Conservation (phyloP, 2,329 filamentous ascomycete species). For the Stemphylium vesicarium region DNA sequence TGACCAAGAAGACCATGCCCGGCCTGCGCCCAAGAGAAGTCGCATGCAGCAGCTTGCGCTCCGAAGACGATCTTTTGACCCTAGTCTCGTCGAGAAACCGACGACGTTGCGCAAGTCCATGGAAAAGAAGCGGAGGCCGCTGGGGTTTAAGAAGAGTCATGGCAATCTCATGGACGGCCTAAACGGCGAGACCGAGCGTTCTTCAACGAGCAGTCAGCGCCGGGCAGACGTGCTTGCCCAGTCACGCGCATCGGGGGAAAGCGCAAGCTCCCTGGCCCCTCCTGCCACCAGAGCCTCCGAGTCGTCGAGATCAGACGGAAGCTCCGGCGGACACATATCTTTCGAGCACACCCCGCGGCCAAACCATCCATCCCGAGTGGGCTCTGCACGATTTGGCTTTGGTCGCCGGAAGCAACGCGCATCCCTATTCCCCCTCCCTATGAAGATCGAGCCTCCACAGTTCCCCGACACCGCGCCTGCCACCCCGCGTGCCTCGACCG, state of each 20-base stretch:
- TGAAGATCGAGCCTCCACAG: conserved; percentile 66
- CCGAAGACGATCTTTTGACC: conserved; percentile 48
- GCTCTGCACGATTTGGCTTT: conserved; percentile 74
- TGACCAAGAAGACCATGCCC: conserved; percentile 23
- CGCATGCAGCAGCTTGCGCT: conserved; percentile 46
- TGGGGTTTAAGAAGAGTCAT: conserved; percentile 38
- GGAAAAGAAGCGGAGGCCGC: conserved; percentile 42
- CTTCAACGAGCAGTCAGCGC: conserved; percentile 63
- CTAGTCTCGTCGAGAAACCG: conserved; percentile 37
- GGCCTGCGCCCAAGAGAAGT: conserved; percentile 33
- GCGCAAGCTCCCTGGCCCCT: conserved; percentile 66
- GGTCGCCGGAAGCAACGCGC: conserved; percentile 73
- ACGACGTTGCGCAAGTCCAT: conserved; percentile 43
- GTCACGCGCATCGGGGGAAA: conserved; percentile 68
- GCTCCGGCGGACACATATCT: conserved; percentile 61
- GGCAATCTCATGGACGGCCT: conserved; percentile 42
- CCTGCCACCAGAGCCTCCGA: conserved; percentile 75
- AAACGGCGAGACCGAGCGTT: conserved; percentile 58
- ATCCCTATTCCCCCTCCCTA: conserved; percentile 86
- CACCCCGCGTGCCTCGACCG: conserved; percentile 54
- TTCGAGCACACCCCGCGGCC: conserved; percentile 45
- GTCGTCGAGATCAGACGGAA: conserved; percentile 88
- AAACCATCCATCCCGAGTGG: conserved; percentile 64
- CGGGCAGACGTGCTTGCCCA: conserved; percentile 58
- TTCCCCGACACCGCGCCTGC: conserved; percentile 52